These are phyloP conservation scores for Mucor racemosus DNA, from an alignment of 371 early-diverging fungal species.

Conservation along the genomic window DNA sequence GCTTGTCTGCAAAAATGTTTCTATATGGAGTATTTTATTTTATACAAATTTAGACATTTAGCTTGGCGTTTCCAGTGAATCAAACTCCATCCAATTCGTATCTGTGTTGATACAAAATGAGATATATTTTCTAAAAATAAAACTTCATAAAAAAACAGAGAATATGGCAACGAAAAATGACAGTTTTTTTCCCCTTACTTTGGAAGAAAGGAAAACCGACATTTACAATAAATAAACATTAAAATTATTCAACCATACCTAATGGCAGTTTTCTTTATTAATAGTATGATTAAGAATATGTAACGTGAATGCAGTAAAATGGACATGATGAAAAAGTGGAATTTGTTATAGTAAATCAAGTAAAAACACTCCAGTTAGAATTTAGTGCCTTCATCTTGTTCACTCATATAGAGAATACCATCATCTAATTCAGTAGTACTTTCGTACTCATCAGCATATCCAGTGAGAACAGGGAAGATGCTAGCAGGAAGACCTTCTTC, in stretches of 20 bases:
- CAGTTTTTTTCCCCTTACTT: background rate
- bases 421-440: background rate
- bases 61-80: background rate
- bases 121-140: background rate
- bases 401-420: background rate
- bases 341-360: no score
- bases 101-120: background rate
- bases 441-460: background rate
- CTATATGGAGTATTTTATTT: background rate
- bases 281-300: no score
- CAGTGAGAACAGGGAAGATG: background rate
- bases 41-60: background rate
- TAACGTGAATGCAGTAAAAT: no score
- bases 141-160: no score
- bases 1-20: no score
- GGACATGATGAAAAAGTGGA: no score
- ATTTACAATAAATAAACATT: background rate
- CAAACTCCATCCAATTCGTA: background rate
- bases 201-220: background rate
- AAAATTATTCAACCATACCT: no score
- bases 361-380: background rate
- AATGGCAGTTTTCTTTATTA: background rate
- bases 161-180: background rate
- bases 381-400: background rate
- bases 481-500: background rate